These are phyloP conservation scores for Fonsecaea multimorphosa DNA, from an alignment of 2,329 filamentous ascomycete genomes.

Conservation along the genomic window DNA sequence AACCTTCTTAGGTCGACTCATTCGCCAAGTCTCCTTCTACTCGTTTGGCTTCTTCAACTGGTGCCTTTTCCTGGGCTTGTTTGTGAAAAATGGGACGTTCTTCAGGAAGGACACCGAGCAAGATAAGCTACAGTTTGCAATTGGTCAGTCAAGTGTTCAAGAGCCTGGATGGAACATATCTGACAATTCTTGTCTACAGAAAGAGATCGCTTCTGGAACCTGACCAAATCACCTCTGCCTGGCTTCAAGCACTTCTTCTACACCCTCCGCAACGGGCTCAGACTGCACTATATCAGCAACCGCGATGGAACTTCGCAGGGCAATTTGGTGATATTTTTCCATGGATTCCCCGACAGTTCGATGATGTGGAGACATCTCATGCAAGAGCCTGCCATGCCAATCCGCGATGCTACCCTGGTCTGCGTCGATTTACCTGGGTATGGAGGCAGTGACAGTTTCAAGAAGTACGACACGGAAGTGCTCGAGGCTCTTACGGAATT, in stretches of 20 bases:
- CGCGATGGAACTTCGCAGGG: slow-evolving; percentile 40
- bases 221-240: slow-evolving; percentile 50
- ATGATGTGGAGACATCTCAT: slow-evolving; percentile 61
- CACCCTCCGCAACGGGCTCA: slow-evolving; percentile 55
- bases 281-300: slow-evolving; percentile 62
- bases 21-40: slow-evolving; percentile 29
- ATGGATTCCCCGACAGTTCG: slow-evolving; percentile 67
- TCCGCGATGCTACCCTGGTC: slow-evolving; percentile 54
- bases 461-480: slow-evolving; percentile 57
- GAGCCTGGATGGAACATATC: not conserved
- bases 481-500: slow-evolving; percentile 62
- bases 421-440: slow-evolving; percentile 65
- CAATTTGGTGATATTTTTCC: slow-evolving; percentile 59
- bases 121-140: slow-evolving; percentile 48
- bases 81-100: slow-evolving; percentile 45
- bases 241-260: slow-evolving; percentile 59
- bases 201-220: slow-evolving; percentile 60
- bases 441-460: slow-evolving; percentile 62
- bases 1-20: slow-evolving; percentile 17
- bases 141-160: slow-evolving; percentile 44
- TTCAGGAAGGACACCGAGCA: slow-evolving; percentile 49
- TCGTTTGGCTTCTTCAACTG: slow-evolving; percentile 46
- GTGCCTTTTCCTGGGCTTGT: slow-evolving; percentile 43
- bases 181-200: slow-evolving; percentile 46
- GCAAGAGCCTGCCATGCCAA: slow-evolving; percentile 47